Conservation (phyloP, 148 eudicot species). For the Gaultheria prostrata region DNA sequence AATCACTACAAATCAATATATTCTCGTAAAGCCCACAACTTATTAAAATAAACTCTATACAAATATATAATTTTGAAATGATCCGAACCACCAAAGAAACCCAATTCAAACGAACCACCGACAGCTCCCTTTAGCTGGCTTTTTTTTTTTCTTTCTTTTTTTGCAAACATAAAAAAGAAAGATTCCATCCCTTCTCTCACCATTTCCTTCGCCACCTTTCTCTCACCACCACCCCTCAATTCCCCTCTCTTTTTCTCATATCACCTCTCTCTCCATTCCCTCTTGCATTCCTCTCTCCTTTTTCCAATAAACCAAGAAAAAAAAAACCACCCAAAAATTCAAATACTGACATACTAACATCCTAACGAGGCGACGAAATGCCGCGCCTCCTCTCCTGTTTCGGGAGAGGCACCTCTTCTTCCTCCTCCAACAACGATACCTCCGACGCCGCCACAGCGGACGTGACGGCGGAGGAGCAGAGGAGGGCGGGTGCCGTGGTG, state of each 20-base stretch:
- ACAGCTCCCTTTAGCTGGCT: neutral
- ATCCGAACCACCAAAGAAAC: too few species aligned
- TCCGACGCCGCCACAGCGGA: slow-evolving; percentile 31
- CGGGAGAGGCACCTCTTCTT: slow-evolving; percentile 32
- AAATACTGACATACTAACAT: neutral
- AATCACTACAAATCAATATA: too few species aligned
- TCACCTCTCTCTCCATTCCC: slow-evolving; percentile 2
- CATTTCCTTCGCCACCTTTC: slow-evolving; percentile 30
- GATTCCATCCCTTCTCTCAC: neutral
- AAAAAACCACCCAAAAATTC: neutral
- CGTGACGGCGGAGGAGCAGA: slow-evolving; percentile 40
- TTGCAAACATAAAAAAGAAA: neutral
- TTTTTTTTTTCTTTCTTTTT: neutral
- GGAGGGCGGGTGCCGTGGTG: slow-evolving; percentile 43
- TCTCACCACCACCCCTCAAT: slow-evolving; percentile 29
- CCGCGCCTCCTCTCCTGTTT: slow-evolving; percentile 62
- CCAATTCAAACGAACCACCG: neutral
- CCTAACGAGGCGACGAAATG: slow-evolving; percentile 30
- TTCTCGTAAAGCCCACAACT: too few species aligned
- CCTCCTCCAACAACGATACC: slow-evolving; percentile 8
- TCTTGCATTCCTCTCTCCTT: neutral
- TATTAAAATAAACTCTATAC: too few species aligned
- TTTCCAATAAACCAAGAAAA: neutral
- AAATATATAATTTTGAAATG: too few species aligned
- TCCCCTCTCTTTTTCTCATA: neutral